Conservation (phyloP, 202 grass and related monocot species). For the Carex arenaria region DNA sequence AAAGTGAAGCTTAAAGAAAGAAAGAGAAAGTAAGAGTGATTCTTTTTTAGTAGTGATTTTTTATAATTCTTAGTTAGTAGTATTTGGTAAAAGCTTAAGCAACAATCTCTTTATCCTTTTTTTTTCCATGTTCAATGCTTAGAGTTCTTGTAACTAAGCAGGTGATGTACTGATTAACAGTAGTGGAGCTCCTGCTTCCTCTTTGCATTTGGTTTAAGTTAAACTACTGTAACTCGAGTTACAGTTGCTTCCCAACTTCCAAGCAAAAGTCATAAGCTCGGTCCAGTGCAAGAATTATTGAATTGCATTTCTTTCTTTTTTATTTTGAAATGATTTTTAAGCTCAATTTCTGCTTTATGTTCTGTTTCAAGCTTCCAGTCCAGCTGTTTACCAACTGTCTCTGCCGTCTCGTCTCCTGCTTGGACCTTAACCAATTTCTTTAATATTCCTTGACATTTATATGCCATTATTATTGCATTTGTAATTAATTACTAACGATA, state of each 20-base stretch:
- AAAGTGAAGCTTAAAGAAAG: slow-evolving; percentile 18
- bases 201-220: slow-evolving; percentile 16
- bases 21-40: not conserved
- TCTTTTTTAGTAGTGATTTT: slow-evolving; percentile 4
- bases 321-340: slow-evolving; percentile 3
- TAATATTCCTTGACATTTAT: slow-evolving; percentile 22
- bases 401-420: slow-evolving; percentile 10
- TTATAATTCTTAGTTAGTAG: slow-evolving; percentile 8
- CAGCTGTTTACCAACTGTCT: slow-evolving; percentile 19
- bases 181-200: slow-evolving; percentile 17
- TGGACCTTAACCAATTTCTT: slow-evolving; percentile 14
- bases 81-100: slow-evolving; percentile 3
- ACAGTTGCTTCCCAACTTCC: not conserved
- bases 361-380: slow-evolving; percentile 1
- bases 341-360: not conserved
- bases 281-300: slow-evolving; percentile 3
- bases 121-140: not conserved
- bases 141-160: slow-evolving; percentile 19
- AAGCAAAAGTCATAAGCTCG: not conserved
- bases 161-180: slow-evolving; percentile 8
- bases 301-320: not conserved
- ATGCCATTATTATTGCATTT: not conserved
- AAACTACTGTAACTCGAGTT: not conserved
- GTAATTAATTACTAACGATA: not conserved
- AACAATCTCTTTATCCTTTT: not conserved